Conservation (phyloP, 345 rosid species). For the Eucalyptus shirleyi region DNA sequence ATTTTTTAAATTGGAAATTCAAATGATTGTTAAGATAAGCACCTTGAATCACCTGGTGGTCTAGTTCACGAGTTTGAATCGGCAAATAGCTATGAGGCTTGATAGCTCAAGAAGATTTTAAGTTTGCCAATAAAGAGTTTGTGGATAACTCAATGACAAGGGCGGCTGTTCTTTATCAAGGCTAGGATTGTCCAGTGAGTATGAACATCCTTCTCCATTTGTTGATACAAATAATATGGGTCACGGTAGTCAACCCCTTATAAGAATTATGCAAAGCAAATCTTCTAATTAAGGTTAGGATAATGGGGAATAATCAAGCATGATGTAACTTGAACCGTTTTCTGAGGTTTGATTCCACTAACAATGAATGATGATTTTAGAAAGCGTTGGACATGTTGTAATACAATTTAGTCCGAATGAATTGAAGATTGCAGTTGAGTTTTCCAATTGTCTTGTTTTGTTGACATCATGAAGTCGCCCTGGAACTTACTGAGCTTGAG, state of each 20-base stretch:
- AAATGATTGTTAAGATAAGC: fast-evolving
- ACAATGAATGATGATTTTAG: neutral
- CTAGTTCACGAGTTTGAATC: neutral
- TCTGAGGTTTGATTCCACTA: fast-evolving
- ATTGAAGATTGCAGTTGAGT: neutral
- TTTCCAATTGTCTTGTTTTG: neutral
- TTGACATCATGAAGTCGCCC: neutral
- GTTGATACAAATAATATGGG: too few relatives aligned
- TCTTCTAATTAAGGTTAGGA: too few relatives aligned
- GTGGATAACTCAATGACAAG: too few relatives aligned
- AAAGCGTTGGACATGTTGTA: too few relatives aligned
- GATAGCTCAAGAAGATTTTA: too few relatives aligned
- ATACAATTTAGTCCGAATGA: neutral
- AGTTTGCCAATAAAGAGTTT: too few relatives aligned
- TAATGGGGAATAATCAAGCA: too few relatives aligned
- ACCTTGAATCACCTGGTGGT: fast-evolving
- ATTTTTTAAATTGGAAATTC: neutral
- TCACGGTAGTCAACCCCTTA: too few relatives aligned
- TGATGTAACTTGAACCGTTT: fast-evolving
- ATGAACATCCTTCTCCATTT: too few relatives aligned
- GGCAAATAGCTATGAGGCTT: neutral
- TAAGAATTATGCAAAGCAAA: too few relatives aligned
- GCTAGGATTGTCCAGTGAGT: fast-evolving
- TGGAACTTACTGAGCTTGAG: neutral
- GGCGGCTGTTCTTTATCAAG: neutral